These are phyloP conservation scores for Nakazawaea populi DNA, from an alignment of 805 yeast species.

Conservation along the genomic window DNA sequence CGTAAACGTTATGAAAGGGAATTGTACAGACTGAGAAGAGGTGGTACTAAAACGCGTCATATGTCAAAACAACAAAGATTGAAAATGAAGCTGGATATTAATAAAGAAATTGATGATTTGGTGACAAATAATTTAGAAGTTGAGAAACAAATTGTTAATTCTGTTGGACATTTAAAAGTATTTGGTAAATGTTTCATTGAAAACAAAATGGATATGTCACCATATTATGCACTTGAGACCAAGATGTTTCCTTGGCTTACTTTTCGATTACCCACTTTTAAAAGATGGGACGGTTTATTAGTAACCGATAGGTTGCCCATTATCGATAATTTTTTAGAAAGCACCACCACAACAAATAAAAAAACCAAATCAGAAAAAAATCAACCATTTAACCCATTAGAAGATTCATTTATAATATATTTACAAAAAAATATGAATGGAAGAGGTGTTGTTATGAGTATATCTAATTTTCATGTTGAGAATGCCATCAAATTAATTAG, in stretches of 20 bases:
- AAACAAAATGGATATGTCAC: slow-evolving; percentile 12
- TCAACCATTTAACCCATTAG: not conserved
- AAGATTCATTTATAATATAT: slow-evolving; percentile 21
- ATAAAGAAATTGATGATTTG: slow-evolving; percentile 12
- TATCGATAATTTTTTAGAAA: not conserved
- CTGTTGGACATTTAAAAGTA: slow-evolving; percentile 22
- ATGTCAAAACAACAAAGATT: not conserved
- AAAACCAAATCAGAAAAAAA: not conserved
- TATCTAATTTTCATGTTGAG: slow-evolving; percentile 35
- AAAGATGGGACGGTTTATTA: slow-evolving; percentile 6
- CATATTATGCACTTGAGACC: slow-evolving; percentile 6
- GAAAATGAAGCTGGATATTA: not conserved
- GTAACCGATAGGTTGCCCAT: not conserved
- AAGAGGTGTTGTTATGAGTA: slow-evolving; percentile 50
- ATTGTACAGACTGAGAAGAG: not conserved
- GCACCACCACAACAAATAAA: not conserved
- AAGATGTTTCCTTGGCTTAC: slow-evolving; percentile 26
- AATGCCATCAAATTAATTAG: slow-evolving; percentile 43
- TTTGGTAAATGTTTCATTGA: slow-evolving; percentile 26
- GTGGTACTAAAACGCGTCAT: not conserved
- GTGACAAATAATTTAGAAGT: slow-evolving; percentile 16
- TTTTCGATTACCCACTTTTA: slow-evolving; percentile 5
- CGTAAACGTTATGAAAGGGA: slow-evolving; percentile 1
- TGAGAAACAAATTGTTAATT: slow-evolving; percentile 27
- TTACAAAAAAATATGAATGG: slow-evolving; percentile 29